phyloP scores from a whole-genome alignment of 805 yeast species.

The Starmerella cellae region DNA sequence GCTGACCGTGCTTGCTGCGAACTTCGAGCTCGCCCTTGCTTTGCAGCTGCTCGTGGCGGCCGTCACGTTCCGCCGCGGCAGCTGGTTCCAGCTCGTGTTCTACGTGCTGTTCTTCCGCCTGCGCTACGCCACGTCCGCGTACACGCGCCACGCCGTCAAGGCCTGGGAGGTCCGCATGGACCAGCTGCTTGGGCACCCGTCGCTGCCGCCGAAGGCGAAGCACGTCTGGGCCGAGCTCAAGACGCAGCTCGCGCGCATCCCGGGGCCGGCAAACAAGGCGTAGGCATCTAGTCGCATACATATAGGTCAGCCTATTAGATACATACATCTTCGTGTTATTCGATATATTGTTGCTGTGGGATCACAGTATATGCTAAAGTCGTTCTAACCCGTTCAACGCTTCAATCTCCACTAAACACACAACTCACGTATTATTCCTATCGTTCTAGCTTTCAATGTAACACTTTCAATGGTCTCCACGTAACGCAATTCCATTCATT shows the following conservation, averaged over 20 bases:
- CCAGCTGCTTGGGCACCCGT: conserved; percentile 41
- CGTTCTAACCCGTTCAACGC: too few relatives aligned
- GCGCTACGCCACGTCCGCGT: conserved; percentile 62
- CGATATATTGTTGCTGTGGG: too few relatives aligned
- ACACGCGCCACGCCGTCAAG: conserved; percentile 57
- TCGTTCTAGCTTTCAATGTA: too few relatives aligned
- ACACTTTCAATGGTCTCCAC: too few relatives aligned
- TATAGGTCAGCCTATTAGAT: conserved; percentile 75
- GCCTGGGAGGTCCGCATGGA: conserved; percentile 55
- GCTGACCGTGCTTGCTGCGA: conserved; percentile 48
- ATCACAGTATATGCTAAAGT: too few relatives aligned
- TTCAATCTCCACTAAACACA: too few relatives aligned
- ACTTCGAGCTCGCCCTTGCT: conserved; percentile 38
- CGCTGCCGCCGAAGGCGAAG: conserved; percentile 40
- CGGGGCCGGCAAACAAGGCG: conserved; percentile 10
- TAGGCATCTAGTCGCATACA: conserved; percentile 36
- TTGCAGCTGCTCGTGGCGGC: conserved; percentile 32
- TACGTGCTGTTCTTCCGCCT: conserved; percentile 53
- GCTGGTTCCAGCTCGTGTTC: conserved; percentile 42
- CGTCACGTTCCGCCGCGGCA: conserved; percentile 46
- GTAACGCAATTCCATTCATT: too few relatives aligned
- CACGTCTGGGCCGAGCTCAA: conserved; percentile 40
- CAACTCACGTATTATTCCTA: too few relatives aligned
- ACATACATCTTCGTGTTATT: too few relatives aligned
- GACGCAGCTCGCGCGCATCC: conserved; percentile 12